A percentile compares a stretch with the other conserved stretches of the same genome.
Evolutionary conservation across 495 filamentous ascomycete species (phyloP).

Genomic region (Aspergillus conjunctus): DNA sequence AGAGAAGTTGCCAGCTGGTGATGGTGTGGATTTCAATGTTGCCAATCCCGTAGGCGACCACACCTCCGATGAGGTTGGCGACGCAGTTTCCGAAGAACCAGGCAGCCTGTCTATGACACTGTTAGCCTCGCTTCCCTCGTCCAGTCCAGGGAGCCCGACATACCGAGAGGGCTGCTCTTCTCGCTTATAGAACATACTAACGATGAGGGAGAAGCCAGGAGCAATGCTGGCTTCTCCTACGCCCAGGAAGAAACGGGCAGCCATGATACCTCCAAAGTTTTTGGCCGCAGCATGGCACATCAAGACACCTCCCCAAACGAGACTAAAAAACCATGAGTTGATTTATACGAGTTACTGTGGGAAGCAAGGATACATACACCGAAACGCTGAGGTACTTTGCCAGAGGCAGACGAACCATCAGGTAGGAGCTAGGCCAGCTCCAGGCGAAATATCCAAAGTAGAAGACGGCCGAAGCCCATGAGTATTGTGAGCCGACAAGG

Average conservation of each 20-base stretch:
- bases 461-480: slow-evolving; percentile 52
- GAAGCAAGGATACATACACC: slow-evolving; percentile 26
- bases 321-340: slow-evolving; percentile 25
- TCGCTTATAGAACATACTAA: slow-evolving; percentile 56
- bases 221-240: slow-evolving; percentile 59
- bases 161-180: slow-evolving; percentile 55
- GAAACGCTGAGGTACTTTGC: slow-evolving; percentile 51
- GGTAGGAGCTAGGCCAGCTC: slow-evolving; percentile 55
- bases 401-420: slow-evolving; percentile 59
- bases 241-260: slow-evolving; percentile 56
- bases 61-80: slow-evolving; percentile 52
- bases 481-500: slow-evolving; percentile 46
- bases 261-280: slow-evolving; percentile 52
- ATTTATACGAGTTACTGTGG: too few relatives aligned
- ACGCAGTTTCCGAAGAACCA: slow-evolving; percentile 49
- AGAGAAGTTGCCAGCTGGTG: slow-evolving; percentile 45
- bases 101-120: slow-evolving; percentile 29
- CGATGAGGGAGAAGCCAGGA: slow-evolving; percentile 57
- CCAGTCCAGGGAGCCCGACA: slow-evolving; percentile 6
- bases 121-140: slow-evolving; percentile 26
- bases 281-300: slow-evolving; percentile 51
- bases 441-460: slow-evolving; percentile 55
- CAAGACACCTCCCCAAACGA: slow-evolving; percentile 38
- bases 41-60: slow-evolving; percentile 59
- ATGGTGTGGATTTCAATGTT: slow-evolving; percentile 47